Evolutionary conservation across 2,329 filamentous ascomycete genomes (phyloP), one percentile per base, ranked within the genome.

Genomic region (Botryotinia narcissicola): DNA sequence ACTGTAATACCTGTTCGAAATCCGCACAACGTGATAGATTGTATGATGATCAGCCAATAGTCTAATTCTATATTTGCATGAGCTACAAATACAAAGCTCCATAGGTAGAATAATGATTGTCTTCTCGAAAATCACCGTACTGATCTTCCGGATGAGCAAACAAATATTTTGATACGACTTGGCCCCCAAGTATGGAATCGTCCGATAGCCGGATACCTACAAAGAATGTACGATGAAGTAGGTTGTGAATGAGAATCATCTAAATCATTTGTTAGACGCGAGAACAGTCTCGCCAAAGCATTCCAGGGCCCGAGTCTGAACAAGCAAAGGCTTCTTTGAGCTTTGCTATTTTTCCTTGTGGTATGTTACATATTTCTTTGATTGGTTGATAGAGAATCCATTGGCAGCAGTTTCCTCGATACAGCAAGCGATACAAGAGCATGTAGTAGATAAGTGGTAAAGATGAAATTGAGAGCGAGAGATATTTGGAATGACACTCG

Each of bases 141-240:
- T 20, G 37, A 57, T 57, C 35, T 42, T 57, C 40, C 66, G 37
- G 37, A n/a, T 69, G 48, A 69, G 66, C 66, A 57, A 57, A 44
- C 66, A 57, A 68, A 69, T n/a, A 69, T 57, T 57, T 37, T 48
- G 25, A 57, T 32, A 20, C n/a, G 35, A 69, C 48, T 69, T n/a
- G 66, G 48, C n/a, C 29, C 40, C 40, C 29, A n/a, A 51, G n/a
- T 42, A 22, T 57, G n/a, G 18, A 22, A 42, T 51, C n/a, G 18
- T 44, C 48, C 66, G 35, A 35, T 42, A 32, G 16, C 40, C 66
- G 66, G 66, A 57, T 32, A 42, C 29, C 3, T 37, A 22, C 25
- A 42, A 4, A 68, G 35, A 14, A 4, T 40, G n/a, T 32, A 57
- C 32, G 9, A 57, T 25, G 37, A 18, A 22, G 3, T 8, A 22